Evolutionary conservation across 73 alveolate species (phyloP), one percentile per base, ranked within the genome.

Genomic region (Paraurostyla sp.): DNA sequence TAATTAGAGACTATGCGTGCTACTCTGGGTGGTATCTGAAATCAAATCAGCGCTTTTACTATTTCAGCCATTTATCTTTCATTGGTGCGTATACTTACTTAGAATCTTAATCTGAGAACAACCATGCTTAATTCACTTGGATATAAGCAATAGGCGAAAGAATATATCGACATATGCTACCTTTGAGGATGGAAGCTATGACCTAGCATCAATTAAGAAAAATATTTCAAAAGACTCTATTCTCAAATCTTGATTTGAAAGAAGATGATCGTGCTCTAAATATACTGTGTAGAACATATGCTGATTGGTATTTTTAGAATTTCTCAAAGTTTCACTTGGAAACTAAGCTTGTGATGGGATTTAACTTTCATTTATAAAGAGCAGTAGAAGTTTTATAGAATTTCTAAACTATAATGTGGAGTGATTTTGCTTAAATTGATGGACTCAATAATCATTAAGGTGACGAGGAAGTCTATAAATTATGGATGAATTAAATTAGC

Each of bases 301-400:
- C 76, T n/a, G 76, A 59, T 27, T 59, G 76, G 76, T 59, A 59
- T 59, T 59, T 59, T 23, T 23, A n/a, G n/a, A 59, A 59, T 27
- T 59, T 59, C 76, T 25, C 51, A 27, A 59, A 27, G 76, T 59
- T 59, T 59, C 76, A 59, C 32, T n/a, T 59, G 51, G 76, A 59
- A 16, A 27, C 76, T 59, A 59, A 59, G 22, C 76, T 59, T n/a
- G n/a, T n/a, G 25, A 27, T 59, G 23, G 76, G 76, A n/a, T 23
- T 59, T 4, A 59, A 59, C 23, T 59, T 59, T 27, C 22, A 59
- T 27, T 30, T 59, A 23, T 30, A 27, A 7, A 59, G 32, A 59
- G 76, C 76, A 2, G 43, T n/a, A 25, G 76, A 59, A 25, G 22
- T 59, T 27, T 59, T 59, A 23, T 27, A 11, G 76, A 59, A 59